Base-by-base conservation (phyloP, 208 protist genomes). In the Crithidia expoeki region DNA sequence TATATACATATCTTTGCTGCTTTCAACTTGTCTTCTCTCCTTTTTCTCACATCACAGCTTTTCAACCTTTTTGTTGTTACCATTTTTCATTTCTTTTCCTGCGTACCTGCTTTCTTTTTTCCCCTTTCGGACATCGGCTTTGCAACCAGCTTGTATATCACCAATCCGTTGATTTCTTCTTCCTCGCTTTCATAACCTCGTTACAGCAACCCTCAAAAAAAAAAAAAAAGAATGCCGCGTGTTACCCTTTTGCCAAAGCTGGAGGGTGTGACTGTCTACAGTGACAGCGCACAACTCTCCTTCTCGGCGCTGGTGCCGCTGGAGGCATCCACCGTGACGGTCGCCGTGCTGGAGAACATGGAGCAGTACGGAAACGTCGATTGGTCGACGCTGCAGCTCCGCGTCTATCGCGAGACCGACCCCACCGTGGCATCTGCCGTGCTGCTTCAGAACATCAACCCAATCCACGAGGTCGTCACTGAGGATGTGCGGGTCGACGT, bases 311-410 rank as follows among this genome's bases (percentile, higher is more conserved):
- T 47, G 50, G 28, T 77, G 64, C 19, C 28, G 23, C 33, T 77
- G 25, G 28, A 65, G 47, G 57, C 72, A n/a, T 49, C 63, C 23
- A 44, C 47, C 14, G 62, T 30, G 16, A 21, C 68, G 50, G 36
- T 51, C 17, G 50, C 38, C 5, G 72, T 72, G 25, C 46, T 72
- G 28, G 72, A 77, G 49, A 71, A 71, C 50, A 62, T 77, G 23
- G 72, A 77, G 55, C 72, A 38, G 28, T 77, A 60, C 56, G 72
- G 72, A 6, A 57, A 72, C 47, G 55, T 77, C 12, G 72, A 79
- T 49, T 65, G 58, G 59, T 61, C 49, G 38, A 88, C 83, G 33
- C 60, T 88, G 49, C 83, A 80, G 65, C 65, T 88, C 30, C 66
- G 73, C 25, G 17, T 79, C 7, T 42, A 57, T 21, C 57, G n/a